A percentile compares a stretch with the other conserved stretches of the same genome.
phyloP scores from a whole-genome alignment of 768 basidiomycete species.

The Royoungia palumana region DNA sequence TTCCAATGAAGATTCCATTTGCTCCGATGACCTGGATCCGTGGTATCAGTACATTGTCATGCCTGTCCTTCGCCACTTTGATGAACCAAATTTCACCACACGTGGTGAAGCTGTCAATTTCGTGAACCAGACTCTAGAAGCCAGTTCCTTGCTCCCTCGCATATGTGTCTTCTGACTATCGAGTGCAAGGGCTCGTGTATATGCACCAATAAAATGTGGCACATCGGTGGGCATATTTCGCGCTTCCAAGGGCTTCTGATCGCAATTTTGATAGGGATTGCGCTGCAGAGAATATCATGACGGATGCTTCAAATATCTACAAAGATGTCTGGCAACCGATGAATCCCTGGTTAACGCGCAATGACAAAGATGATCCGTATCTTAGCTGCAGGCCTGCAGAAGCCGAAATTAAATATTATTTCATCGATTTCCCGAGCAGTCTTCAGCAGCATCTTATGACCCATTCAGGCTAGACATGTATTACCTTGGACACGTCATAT shows the following conservation, averaged over 20 bases:
- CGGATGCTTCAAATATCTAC: conserved; percentile 26
- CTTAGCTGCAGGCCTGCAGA: conserved; percentile 23
- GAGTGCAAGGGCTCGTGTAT: conserved; percentile 31
- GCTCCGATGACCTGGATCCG: conserved; percentile 8
- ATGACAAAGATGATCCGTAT: conserved; percentile 11
- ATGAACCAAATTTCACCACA: conserved; percentile 21
- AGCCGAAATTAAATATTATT: background rate
- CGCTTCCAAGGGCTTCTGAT: background rate
- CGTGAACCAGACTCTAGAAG: conserved; percentile 27
- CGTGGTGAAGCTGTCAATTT: conserved; percentile 30
- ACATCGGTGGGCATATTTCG: conserved; percentile 27
- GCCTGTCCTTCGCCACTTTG: conserved; percentile 25
- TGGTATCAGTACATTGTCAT: conserved; percentile 25
- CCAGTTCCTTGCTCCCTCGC: background rate
- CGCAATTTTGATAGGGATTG: conserved; percentile 21
- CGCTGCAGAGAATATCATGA: conserved; percentile 29
- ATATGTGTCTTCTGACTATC: background rate
- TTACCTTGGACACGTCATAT: too few species aligned
- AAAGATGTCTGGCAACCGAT: conserved; percentile 28
- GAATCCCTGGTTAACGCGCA: background rate
- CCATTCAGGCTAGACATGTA: conserved; percentile 32
- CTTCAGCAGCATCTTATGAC: conserved; percentile 18
- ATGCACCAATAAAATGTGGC: conserved; percentile 35
- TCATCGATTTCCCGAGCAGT: conserved; percentile 32
- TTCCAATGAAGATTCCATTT: too few species aligned